Evolutionary conservation across 2,329 filamentous ascomycete species (phyloP).

Genomic region (Aspergillus jensenii): DNA sequence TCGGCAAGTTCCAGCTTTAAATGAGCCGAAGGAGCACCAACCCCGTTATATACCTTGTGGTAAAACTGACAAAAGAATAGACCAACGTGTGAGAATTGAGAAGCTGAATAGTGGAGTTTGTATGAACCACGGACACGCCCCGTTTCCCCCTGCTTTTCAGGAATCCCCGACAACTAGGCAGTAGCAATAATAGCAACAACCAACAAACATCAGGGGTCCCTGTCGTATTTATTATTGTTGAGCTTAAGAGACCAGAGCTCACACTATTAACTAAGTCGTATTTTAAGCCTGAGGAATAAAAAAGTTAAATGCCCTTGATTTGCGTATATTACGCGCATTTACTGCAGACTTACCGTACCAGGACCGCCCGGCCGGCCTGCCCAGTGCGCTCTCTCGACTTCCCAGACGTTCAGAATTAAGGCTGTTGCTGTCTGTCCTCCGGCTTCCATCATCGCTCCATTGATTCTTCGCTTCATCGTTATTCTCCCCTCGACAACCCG

Average conservation of each 20-base stretch:
- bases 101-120: slow-evolving; percentile 12
- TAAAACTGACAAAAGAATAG: background rate
- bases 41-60: no score
- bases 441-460: background rate
- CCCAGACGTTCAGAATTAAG: background rate
- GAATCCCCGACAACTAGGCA: background rate
- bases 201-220: background rate
- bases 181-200: slow-evolving; percentile 6
- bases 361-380: background rate
- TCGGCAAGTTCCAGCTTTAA: no score
- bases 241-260: no score
- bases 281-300: background rate
- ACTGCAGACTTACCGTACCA: background rate
- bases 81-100: background rate
- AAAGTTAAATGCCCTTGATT: background rate
- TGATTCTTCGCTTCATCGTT: slow-evolving; percentile 1
- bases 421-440: slow-evolving; percentile 1
- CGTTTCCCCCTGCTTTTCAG: slow-evolving; percentile 4
- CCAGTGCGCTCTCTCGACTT: background rate
- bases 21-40: no score
- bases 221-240: no score
- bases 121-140: slow-evolving; percentile 1
- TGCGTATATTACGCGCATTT: slow-evolving; percentile 1
- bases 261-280: background rate
- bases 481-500: background rate